Percentiles rank a stretch among this genome's conserved stretches.
These are phyloP conservation scores for Coriolopsis trogii DNA, from an alignment of 1,284 basidiomycete genomes.

Conservation along the genomic window DNA sequence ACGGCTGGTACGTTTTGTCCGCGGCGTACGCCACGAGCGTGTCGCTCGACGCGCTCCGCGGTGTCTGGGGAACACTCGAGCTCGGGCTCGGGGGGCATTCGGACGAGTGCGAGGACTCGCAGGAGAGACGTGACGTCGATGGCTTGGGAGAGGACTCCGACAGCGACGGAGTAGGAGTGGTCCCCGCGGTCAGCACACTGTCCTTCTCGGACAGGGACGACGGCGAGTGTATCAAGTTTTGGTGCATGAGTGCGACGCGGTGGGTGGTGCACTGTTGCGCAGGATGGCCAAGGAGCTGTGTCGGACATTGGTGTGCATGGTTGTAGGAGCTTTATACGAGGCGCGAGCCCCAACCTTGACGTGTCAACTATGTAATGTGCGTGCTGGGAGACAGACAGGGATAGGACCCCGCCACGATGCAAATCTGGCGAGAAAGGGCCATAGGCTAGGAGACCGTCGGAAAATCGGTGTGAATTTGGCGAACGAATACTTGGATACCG, in stretches of 20 bases:
- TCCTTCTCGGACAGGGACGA: conserved; percentile 14
- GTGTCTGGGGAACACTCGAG: conserved; percentile 15
- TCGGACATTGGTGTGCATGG: conserved; percentile 7
- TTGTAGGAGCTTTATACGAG: conserved; percentile 20
- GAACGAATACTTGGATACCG: conserved; percentile 15
- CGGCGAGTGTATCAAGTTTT: conserved; percentile 4
- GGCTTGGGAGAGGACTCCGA: conserved; percentile 2
- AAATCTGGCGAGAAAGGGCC: conserved; percentile 19
- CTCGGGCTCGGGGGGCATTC: conserved; percentile 11
- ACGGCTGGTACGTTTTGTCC: conserved; percentile 33
- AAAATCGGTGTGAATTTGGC: conserved; percentile 24
- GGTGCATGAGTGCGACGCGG: conserved; percentile 16
- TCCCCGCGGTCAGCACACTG: conserved; percentile 2
- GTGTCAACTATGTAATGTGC: conserved; percentile 25
- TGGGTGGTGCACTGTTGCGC: not conserved
- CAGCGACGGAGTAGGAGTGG: not conserved
- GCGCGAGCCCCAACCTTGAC: conserved; percentile 16
- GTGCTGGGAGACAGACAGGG: conserved; percentile 13
- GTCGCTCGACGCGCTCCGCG: conserved; percentile 25
- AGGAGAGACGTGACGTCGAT: conserved; percentile 15
- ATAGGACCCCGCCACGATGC: conserved; percentile 20
- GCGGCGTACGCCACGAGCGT: conserved; percentile 27
- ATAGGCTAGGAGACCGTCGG: conserved; percentile 11
- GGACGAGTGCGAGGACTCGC: conserved; percentile 19
- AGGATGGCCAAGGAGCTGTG: conserved; percentile 6